These are phyloP conservation scores for Diaporthe ilicicola DNA, from an alignment of 2,329 filamentous ascomycete species.

Conservation along the genomic window DNA sequence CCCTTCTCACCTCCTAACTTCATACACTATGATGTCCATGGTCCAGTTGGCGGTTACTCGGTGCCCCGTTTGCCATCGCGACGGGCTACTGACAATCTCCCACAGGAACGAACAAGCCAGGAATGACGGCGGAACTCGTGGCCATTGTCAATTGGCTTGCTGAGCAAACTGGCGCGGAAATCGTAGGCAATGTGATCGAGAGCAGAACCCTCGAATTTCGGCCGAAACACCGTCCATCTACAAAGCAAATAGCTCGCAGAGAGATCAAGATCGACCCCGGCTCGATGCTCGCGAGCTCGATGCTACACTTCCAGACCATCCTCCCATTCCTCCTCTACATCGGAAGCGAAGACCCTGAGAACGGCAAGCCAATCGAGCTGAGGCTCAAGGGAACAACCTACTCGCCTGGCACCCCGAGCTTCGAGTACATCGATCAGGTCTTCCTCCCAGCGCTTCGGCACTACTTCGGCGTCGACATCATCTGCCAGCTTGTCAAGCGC, in stretches of 20 bases:
- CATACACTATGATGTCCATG: no score
- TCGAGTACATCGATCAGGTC: constrained; percentile 70
- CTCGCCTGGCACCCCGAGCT: constrained; percentile 62
- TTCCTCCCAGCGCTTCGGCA: constrained; percentile 62
- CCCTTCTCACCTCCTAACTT: not conserved
- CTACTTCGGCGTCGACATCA: constrained; percentile 57
- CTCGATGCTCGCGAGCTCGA: constrained; percentile 60
- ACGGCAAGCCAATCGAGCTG: constrained; percentile 55
- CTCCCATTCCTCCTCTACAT: constrained; percentile 67
- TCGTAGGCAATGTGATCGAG: constrained; percentile 60
- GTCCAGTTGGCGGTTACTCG: not conserved
- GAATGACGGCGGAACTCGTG: constrained; percentile 68
- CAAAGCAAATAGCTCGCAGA: constrained; percentile 48
- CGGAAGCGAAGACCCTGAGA: constrained; percentile 43
- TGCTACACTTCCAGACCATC: constrained; percentile 69
- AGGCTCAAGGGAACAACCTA: constrained; percentile 68
- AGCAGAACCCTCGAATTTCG: constrained; percentile 58
- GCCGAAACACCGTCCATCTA: constrained; percentile 47
- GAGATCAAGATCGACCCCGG: constrained; percentile 59
- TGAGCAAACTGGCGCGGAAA: constrained; percentile 58
- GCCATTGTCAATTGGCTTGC: constrained; percentile 64
- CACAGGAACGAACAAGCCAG: constrained; percentile 43
- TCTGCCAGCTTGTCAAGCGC: constrained; percentile 53
- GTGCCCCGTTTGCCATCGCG: no score
- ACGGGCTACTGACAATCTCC: not conserved